A percentile compares a stretch with the other conserved stretches of the same genome.
Conservation (phyloP, 257 asterid genomes). For the Primulina eburnea region DNA sequence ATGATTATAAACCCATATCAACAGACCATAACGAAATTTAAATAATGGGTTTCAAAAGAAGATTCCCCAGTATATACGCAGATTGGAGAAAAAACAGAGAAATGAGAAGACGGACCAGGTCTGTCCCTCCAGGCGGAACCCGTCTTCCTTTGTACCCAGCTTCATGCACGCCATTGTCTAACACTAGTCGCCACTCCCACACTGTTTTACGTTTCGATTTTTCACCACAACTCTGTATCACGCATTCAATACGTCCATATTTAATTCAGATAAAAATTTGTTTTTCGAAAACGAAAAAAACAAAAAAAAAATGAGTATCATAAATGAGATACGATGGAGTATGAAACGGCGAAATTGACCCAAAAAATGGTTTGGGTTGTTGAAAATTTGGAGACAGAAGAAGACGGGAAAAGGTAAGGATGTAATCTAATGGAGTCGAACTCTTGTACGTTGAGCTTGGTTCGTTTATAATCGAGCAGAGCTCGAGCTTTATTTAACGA, state of each 20-base stretch:
- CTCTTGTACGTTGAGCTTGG: too few relatives aligned
- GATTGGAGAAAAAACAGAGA: neutral
- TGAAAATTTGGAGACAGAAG: neutral
- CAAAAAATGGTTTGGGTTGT: neutral
- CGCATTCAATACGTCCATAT: neutral
- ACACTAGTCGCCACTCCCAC: conserved; percentile 6
- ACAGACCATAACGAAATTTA: neutral
- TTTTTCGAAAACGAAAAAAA: neutral
- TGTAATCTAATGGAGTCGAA: too few relatives aligned
- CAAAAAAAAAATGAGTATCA: neutral
- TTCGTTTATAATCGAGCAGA: too few relatives aligned
- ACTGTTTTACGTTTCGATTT: conserved; percentile 10
- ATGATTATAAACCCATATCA: neutral
- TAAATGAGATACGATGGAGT: neutral
- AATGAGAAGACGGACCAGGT: conserved; percentile 35
- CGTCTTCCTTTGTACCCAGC: conserved; percentile 43
- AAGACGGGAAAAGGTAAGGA: conserved; percentile 17
- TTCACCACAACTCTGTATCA: conserved; percentile 15
- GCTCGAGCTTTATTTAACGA: too few relatives aligned
- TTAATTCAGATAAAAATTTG: too few relatives aligned
- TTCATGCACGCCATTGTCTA: conserved; percentile 42
- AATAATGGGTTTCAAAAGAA: neutral
- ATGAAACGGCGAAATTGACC: neutral
- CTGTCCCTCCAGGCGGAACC: conserved; percentile 41
- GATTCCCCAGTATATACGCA: neutral